A percentile compares a stretch with the other conserved stretches of the same genome.
Evolutionary conservation across 768 basidiomycete genomes (phyloP).

Genomic region (Boletus edulis): DNA sequence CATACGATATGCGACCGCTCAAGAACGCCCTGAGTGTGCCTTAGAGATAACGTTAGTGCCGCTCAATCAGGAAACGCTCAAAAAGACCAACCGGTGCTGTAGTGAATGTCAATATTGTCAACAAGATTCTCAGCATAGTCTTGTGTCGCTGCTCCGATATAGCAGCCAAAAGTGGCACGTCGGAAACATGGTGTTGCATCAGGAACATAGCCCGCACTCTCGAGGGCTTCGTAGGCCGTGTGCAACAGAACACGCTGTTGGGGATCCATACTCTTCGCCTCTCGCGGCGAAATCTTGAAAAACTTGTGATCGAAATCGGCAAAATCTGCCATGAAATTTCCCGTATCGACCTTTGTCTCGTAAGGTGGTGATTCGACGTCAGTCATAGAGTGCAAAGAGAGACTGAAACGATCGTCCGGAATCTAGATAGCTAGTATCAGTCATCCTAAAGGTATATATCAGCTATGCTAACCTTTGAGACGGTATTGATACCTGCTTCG

Average conservation of each 20-base stretch:
- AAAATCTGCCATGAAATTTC: conserved; percentile 60
- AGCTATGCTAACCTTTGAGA: conserved; percentile 46
- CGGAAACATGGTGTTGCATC: conserved; percentile 48
- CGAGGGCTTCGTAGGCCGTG: conserved; percentile 64
- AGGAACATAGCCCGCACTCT: conserved; percentile 69
- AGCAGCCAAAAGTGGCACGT: conserved; percentile 60
- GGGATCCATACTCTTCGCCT: conserved; percentile 75
- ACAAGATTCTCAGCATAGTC: conserved; percentile 68
- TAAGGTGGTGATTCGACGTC: conserved; percentile 33
- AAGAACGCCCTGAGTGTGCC: conserved; percentile 70
- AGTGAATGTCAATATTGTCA: conserved; percentile 64
- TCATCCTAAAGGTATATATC: background rate
- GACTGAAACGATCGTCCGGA: conserved; percentile 55
- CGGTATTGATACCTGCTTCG: conserved; percentile 52
- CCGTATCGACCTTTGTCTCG: conserved; percentile 49
- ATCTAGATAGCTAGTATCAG: conserved; percentile 41
- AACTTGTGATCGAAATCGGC: conserved; percentile 68
- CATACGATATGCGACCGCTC: conserved; percentile 70
- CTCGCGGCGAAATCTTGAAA: conserved; percentile 72
- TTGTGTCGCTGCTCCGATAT: conserved; percentile 64
- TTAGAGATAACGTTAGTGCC: conserved; percentile 1
- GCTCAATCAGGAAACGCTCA: background rate
- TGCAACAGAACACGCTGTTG: conserved; percentile 71
- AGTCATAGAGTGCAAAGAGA: conserved; percentile 35
- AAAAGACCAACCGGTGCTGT: conserved; percentile 53